Evolutionary conservation across 2,329 filamentous ascomycete species (phyloP).

Genomic region (Aureobasidium sp.): DNA sequence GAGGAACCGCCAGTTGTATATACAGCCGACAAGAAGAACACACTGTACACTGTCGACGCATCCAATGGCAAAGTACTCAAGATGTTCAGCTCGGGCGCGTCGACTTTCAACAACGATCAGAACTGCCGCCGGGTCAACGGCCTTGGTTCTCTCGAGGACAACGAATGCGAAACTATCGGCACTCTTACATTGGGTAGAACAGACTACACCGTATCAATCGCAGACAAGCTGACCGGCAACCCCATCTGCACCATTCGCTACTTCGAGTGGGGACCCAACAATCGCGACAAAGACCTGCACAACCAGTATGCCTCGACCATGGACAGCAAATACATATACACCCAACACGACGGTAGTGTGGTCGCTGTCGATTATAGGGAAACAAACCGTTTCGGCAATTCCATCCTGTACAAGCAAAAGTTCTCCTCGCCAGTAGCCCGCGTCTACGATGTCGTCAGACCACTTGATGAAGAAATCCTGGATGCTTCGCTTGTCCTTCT

Average conservation of each 20-base stretch:
- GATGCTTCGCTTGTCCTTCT: slow-evolving; percentile 76
- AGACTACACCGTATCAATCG: slow-evolving; percentile 84
- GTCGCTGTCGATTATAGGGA: slow-evolving; percentile 68
- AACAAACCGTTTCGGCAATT: slow-evolving; percentile 9
- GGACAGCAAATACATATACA: slow-evolving; percentile 84
- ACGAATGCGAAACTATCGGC: slow-evolving; percentile 70
- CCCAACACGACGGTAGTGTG: slow-evolving; percentile 74
- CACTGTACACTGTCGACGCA: slow-evolving; percentile 82
- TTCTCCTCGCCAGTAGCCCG: slow-evolving; percentile 65
- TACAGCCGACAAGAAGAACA: slow-evolving; percentile 84
- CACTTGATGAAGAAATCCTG: slow-evolving; percentile 53
- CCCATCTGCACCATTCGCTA: slow-evolving; percentile 85
- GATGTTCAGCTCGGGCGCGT: slow-evolving; percentile 71
- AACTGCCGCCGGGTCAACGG: slow-evolving; percentile 67
- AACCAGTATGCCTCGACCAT: slow-evolving; percentile 73
- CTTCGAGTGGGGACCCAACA: slow-evolving; percentile 92
- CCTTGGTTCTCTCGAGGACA: slow-evolving; percentile 49
- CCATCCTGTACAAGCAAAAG: slow-evolving; percentile 26
- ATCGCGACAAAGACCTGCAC: slow-evolving; percentile 78
- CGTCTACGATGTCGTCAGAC: slow-evolving; percentile 81
- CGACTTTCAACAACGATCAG: slow-evolving; percentile 58
- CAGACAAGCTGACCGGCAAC: slow-evolving; percentile 63
- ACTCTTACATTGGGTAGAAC: slow-evolving; percentile 78
- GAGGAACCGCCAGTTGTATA: slow-evolving; percentile 75
- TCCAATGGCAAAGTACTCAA: slow-evolving; percentile 75